Conservation (phyloP, 345 rosid species). For the Eutrema japonicum region DNA sequence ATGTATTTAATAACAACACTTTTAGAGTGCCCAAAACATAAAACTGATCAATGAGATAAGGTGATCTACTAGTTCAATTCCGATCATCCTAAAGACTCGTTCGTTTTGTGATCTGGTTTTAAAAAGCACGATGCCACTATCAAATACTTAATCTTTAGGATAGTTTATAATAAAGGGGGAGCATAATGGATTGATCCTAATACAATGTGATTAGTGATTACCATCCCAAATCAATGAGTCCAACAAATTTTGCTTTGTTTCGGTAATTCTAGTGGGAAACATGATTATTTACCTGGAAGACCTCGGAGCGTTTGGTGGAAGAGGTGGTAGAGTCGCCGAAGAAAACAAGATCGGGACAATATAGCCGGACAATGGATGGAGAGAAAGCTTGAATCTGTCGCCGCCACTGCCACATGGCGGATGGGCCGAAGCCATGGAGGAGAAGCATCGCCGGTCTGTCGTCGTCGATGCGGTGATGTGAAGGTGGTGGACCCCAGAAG, state of each 20-base stretch:
- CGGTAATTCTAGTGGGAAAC: neutral
- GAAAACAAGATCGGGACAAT: conserved; percentile 79
- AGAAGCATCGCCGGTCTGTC: conserved; percentile 60
- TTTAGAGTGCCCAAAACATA: neutral
- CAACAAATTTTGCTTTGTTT: neutral
- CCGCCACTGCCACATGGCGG: conserved; percentile 83
- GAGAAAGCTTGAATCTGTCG: conserved; percentile 70
- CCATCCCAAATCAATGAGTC: neutral
- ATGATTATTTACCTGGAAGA: conserved; percentile 47
- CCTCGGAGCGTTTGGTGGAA: conserved; percentile 66
- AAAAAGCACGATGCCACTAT: neutral
- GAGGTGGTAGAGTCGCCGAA: conserved; percentile 69
- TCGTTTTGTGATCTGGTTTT: neutral
- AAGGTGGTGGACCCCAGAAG: conserved; percentile 67
- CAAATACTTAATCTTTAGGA: neutral
- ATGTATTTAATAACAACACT: neutral
- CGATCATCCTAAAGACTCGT: neutral
- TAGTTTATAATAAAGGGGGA: neutral
- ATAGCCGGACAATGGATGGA: conserved; percentile 53
- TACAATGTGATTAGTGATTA: neutral
- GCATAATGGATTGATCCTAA: neutral
- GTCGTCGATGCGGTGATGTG: neutral
- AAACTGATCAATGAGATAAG: neutral
- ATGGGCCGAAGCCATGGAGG: conserved; percentile 90
- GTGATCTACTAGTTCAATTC: neutral